Evolutionary conservation across 2,329 filamentous ascomycete genomes (phyloP).

Genomic region (Amesomyces nigricolor): DNA sequence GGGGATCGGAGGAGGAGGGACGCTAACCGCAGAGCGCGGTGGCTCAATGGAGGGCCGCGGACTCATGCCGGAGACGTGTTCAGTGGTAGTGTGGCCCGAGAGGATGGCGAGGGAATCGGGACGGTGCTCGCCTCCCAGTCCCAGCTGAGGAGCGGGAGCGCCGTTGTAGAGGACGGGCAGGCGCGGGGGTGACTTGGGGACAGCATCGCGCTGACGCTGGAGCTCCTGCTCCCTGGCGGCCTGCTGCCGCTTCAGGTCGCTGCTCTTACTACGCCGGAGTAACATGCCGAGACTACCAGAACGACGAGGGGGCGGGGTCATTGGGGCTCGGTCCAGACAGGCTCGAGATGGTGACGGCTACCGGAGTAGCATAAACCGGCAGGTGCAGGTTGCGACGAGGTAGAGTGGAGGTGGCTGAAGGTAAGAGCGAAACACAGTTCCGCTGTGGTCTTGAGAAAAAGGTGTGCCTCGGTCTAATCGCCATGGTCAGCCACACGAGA

Average conservation of each 20-base stretch:
- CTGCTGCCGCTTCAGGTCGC: constrained; percentile 59
- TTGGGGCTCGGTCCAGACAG: constrained; percentile 22
- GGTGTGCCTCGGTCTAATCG: background rate
- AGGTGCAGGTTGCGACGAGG: background rate
- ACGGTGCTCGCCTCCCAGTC: constrained; percentile 56
- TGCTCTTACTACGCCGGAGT: constrained; percentile 62
- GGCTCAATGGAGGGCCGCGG: constrained; percentile 51
- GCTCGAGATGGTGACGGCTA: constrained; percentile 8
- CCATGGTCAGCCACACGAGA: background rate
- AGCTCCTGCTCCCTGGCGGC: constrained; percentile 47
- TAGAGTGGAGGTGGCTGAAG: background rate
- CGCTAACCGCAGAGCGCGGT: constrained; percentile 37
- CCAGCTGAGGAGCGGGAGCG: constrained; percentile 40
- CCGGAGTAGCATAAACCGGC: constrained; percentile 16
- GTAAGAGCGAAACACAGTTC: constrained; percentile 17
- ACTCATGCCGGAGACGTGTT: constrained; percentile 29
- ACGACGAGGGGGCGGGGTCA: constrained; percentile 36
- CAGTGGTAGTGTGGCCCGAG: constrained; percentile 38
- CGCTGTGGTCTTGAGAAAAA: constrained; percentile 1
- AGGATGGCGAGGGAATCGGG: constrained; percentile 58
- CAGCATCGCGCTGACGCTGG: constrained; percentile 45
- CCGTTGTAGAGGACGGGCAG: constrained; percentile 49
- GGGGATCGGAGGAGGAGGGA: constrained; percentile 54
- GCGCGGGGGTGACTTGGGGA: constrained; percentile 45
- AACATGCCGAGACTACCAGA: constrained; percentile 53